Percentiles rank a stretch among this genome's conserved stretches.
These are phyloP conservation scores for Punctularia strigosozonata DNA, from an alignment of 768 basidiomycete genomes.

Conservation along the genomic window DNA sequence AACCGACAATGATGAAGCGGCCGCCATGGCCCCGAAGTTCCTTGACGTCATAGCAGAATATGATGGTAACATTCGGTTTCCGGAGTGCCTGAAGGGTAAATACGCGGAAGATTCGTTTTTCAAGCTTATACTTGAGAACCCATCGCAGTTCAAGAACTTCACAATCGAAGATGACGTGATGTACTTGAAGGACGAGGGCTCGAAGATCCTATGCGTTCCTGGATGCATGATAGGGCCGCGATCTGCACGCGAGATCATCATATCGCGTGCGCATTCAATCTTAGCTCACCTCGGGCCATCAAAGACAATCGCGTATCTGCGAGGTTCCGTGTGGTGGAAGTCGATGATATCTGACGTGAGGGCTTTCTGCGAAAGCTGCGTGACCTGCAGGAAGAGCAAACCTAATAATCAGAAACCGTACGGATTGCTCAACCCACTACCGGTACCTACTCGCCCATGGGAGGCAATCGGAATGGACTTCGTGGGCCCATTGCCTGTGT, in stretches of 20 bases:
- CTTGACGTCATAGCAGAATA: neutral
- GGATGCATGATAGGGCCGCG: slow-evolving; percentile 10
- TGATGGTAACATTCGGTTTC: neutral
- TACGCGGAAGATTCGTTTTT: neutral
- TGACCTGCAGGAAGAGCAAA: slow-evolving; percentile 11
- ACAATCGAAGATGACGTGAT: slow-evolving; percentile 11
- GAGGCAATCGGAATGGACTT: slow-evolving; percentile 18
- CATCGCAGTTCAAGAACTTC: slow-evolving; percentile 16
- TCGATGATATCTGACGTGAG: slow-evolving; percentile 16
- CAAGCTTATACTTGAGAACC: neutral
- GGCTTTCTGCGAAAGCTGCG: slow-evolving; percentile 16
- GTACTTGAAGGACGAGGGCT: slow-evolving; percentile 5
- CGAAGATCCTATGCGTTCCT: slow-evolving; percentile 17
- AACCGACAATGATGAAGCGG: neutral
- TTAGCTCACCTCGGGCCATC: slow-evolving; percentile 24
- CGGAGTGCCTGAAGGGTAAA: neutral
- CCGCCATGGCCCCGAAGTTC: neutral
- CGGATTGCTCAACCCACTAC: slow-evolving; percentile 14
- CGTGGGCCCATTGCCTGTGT: slow-evolving; percentile 13
- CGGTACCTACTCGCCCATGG: slow-evolving; percentile 15
- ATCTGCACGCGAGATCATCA: slow-evolving; percentile 18
- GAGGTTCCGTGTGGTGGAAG: slow-evolving; percentile 30
- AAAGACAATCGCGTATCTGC: slow-evolving; percentile 22
- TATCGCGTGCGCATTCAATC: slow-evolving; percentile 25
- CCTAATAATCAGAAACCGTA: slow-evolving; percentile 10